Evolutionary conservation across 768 basidiomycete genomes (phyloP), one percentile per base, ranked within the genome.

Genomic region (Saitozyma podzolica): DNA sequence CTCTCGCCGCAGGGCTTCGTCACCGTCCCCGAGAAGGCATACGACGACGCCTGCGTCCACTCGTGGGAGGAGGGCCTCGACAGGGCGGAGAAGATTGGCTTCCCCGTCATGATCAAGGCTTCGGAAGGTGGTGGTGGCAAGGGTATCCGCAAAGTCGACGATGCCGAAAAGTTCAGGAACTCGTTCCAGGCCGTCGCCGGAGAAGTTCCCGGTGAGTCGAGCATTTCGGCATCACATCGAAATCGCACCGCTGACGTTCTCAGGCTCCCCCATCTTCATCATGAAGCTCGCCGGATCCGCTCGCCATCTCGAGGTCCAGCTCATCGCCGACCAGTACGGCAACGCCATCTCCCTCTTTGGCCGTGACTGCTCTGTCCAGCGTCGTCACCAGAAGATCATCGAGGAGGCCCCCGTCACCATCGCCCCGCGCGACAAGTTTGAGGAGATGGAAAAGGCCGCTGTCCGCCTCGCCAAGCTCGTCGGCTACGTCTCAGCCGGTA

Each of bases 331-430:
- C 82, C 96, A 99, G 80, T 99, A 99, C 78, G 96, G 96, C 61
- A 94, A 96, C 80, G 96, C 96, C 39, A 98, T 99, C 72, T 98
- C 96, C 49, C 84, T 99, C 59, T 99, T 99, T 76, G 96, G 96
- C 74, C 94, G 96, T 73, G 96, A 98, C 79, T 99, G 96, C 80
- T 99, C 96, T 60, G 96, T 99, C 52, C 96, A 99, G 80, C 89
- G 96, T 71, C 90, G 96, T 59, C 96, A 99, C 80, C 96, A 99
- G 80, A 99, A 99, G 83, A 99, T 99, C 72, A 99, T 99, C 65
- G 96, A 99, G 81, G 96, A 99, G 80, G 96, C 96, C 2, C 96
- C 96, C 9, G 95, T 99, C 42, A 98, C 95, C 5, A 98, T 99
- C 68, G 96, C 96, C 8, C 88, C 87, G 65, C 88, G 88, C 49